Conservation (phyloP, 2,329 filamentous ascomycete genomes). For the Penicillium sp. region DNA sequence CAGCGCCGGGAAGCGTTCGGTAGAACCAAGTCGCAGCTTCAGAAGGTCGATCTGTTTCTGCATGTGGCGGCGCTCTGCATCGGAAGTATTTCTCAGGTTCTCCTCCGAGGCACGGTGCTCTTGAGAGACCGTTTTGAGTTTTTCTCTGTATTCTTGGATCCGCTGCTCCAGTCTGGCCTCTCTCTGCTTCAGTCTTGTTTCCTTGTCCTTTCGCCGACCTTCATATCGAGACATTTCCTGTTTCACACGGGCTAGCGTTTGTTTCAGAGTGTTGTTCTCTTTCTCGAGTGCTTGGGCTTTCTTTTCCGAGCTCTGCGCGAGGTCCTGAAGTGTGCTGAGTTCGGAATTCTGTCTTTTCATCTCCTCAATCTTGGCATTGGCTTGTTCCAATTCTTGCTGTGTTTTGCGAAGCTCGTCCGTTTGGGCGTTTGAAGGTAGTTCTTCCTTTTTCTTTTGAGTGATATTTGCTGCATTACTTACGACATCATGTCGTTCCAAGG, state of each 20-base stretch:
- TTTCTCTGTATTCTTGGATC: constrained; percentile 42
- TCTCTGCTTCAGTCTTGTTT: constrained; percentile 41
- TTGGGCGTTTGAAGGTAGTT: constrained; percentile 16
- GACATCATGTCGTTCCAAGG: constrained; percentile 41
- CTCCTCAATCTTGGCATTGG: constrained; percentile 36
- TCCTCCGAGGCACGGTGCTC: constrained; percentile 40
- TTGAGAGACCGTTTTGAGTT: constrained; percentile 34
- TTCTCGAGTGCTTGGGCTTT: constrained; percentile 42
- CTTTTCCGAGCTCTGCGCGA: constrained; percentile 40
- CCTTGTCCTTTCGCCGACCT: constrained; percentile 43
- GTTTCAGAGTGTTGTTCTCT: constrained; percentile 43
- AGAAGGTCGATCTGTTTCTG: constrained; percentile 39
- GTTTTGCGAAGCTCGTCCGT: constrained; percentile 32
- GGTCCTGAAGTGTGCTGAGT: constrained; percentile 33
- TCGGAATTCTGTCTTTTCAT: constrained; percentile 34
- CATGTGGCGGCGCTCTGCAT: constrained; percentile 41
- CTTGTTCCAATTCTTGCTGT: constrained; percentile 36
- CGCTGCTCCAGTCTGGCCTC: constrained; percentile 40
- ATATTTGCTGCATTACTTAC: constrained; percentile 27
- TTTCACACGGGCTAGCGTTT: constrained; percentile 41
- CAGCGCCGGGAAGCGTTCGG: constrained; percentile 27
- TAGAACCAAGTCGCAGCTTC: constrained; percentile 30
- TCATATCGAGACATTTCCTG: constrained; percentile 45
- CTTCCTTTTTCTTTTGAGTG: constrained; percentile 21
- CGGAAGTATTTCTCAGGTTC: constrained; percentile 32